Evolutionary conservation across 306 rosid species (phyloP).

Genomic region (Cyclanthera cordifolia): DNA sequence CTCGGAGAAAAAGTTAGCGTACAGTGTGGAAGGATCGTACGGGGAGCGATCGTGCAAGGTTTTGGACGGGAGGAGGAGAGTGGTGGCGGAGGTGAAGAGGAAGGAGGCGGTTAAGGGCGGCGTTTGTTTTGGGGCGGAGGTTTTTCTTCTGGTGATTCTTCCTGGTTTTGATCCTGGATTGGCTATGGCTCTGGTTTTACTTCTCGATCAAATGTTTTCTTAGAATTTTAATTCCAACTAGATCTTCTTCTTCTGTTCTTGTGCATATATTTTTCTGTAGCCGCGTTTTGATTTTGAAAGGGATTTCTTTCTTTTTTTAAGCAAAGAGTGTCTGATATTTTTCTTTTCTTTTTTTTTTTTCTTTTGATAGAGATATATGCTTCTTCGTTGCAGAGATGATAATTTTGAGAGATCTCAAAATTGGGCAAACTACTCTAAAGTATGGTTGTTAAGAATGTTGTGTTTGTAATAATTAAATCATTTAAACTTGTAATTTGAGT

Average conservation of each 20-base stretch:
- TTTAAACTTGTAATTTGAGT: too few relatives aligned
- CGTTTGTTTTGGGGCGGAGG: conserved; percentile 56
- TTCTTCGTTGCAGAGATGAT: too few relatives aligned
- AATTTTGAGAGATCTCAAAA: too few relatives aligned
- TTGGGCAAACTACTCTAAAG: too few relatives aligned
- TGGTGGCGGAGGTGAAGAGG: conserved; percentile 61
- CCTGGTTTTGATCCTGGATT: conserved; percentile 51
- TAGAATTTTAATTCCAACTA: conserved; percentile 8
- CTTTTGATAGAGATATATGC: too few relatives aligned
- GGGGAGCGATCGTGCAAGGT: conserved; percentile 51
- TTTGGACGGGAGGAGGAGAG: conserved; percentile 36
- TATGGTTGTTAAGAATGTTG: too few relatives aligned
- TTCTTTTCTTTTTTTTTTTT: too few relatives aligned
- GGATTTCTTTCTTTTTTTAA: not conserved
- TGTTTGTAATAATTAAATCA: too few relatives aligned
- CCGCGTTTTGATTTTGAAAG: not conserved
- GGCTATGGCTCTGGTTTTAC: conserved; percentile 68
- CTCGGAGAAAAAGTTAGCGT: conserved; percentile 22
- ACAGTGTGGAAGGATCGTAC: conserved; percentile 55
- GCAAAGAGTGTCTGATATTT: not conserved
- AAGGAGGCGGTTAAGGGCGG: conserved; percentile 42
- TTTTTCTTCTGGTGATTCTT: conserved; percentile 56
- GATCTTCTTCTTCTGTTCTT: not conserved
- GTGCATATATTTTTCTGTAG: not conserved
- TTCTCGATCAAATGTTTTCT: conserved; percentile 66